A percentile compares a stretch with the other conserved stretches of the same genome.
Evolutionary conservation across 768 basidiomycete species (phyloP).

Genomic region (Mycena vitilis): DNA sequence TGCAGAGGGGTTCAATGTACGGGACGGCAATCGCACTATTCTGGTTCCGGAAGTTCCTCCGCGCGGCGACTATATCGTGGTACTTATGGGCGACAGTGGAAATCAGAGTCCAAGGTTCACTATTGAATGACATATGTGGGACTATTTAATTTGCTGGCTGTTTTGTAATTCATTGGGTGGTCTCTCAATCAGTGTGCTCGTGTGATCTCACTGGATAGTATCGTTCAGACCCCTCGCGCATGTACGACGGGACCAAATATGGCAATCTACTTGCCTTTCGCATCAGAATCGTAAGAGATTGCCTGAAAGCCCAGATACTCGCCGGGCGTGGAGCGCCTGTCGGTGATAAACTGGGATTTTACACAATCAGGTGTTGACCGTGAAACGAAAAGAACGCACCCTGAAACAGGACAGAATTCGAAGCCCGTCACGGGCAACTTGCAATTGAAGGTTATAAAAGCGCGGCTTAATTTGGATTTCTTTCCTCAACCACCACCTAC

Average conservation of each 20-base stretch:
- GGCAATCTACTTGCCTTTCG: slow-evolving; percentile 24
- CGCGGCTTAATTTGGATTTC: not conserved
- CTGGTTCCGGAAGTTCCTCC: slow-evolving; percentile 54
- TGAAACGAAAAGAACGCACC: slow-evolving; percentile 27
- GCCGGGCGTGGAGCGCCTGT: slow-evolving; percentile 3
- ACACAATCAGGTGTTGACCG: slow-evolving; percentile 19
- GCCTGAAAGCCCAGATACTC: not conserved
- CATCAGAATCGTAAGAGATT: slow-evolving; percentile 13
- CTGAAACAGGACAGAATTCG: slow-evolving; percentile 30
- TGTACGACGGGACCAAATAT: slow-evolving; percentile 1
- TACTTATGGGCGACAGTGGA: slow-evolving; percentile 72
- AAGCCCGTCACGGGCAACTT: slow-evolving; percentile 5
- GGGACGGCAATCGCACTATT: slow-evolving; percentile 53
- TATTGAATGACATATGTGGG: slow-evolving; percentile 43
- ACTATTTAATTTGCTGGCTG: slow-evolving; percentile 11
- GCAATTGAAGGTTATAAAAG: slow-evolving; percentile 21
- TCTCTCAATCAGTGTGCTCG: not conserved
- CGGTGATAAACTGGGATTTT: slow-evolving; percentile 4
- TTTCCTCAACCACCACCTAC: slow-evolving; percentile 25
- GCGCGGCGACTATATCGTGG: slow-evolving; percentile 59
- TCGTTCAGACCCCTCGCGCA: slow-evolving; percentile 3
- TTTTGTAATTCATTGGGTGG: slow-evolving; percentile 19
- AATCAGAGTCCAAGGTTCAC: slow-evolving; percentile 62
- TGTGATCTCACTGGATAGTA: not conserved
- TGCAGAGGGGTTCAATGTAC: slow-evolving; percentile 58